These are phyloP conservation scores for Rhododendron kiyosumense DNA, from an alignment of 148 eudicot genomes.

Conservation along the genomic window DNA sequence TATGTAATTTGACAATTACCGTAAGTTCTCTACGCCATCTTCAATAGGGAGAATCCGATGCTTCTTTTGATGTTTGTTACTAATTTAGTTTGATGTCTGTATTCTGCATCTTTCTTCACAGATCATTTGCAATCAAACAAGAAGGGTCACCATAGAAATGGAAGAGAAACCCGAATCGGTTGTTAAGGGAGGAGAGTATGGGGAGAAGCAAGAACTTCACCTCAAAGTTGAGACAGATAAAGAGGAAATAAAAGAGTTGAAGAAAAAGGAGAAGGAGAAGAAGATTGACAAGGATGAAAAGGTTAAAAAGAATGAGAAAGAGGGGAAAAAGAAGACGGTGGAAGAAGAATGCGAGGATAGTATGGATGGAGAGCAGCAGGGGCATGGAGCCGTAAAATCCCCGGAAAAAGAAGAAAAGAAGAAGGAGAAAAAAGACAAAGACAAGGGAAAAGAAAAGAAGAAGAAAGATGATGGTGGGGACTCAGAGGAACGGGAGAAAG, in stretches of 20 bases:
- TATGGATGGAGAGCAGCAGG: not conserved
- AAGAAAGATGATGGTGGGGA: not conserved
- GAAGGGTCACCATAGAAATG: not conserved
- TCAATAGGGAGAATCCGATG: not conserved
- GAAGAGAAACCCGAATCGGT: constrained; percentile 2
- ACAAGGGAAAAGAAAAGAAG: not conserved
- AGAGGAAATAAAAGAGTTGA: not conserved
- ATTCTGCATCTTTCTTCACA: constrained; percentile 1
- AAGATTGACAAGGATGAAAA: constrained; percentile 11
- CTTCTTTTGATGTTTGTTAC: not conserved
- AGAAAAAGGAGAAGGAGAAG: not conserved
- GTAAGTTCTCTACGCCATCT: not conserved
- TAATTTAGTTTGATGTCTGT: not conserved
- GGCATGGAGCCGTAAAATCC: not conserved
- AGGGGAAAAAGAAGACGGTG: constrained; percentile 1
- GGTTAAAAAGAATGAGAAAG: not conserved
- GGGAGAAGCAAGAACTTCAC: constrained; percentile 33
- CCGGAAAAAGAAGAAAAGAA: not conserved
- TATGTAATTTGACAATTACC: not conserved
- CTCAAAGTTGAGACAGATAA: constrained; percentile 19
- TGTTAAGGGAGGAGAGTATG: constrained; percentile 3
- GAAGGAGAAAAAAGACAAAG: not conserved
- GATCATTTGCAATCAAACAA: constrained; percentile 3
- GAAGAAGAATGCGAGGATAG: not conserved
- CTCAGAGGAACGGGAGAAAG: not conserved